Evolutionary conservation across 768 basidiomycete species (phyloP).

Genomic region (Tulasnella sp.): DNA sequence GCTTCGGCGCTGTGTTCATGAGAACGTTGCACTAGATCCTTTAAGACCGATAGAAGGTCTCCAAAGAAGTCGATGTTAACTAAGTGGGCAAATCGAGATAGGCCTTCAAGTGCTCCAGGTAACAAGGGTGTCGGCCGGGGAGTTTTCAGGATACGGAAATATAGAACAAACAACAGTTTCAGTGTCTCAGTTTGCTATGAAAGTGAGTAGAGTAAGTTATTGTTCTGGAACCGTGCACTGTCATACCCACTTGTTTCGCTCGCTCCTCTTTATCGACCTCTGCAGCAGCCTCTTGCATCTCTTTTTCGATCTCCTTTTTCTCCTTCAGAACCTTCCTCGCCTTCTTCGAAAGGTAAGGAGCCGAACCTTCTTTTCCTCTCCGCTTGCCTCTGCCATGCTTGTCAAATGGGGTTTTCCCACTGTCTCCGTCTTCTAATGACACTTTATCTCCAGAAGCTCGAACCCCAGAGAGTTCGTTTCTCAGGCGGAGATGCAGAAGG

Average conservation of each 20-base stretch:
- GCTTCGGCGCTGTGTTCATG: no score
- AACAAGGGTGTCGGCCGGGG: conserved; percentile 65
- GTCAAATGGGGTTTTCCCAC: conserved; percentile 23
- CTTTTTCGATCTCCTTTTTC: conserved; percentile 76
- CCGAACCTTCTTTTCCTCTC: conserved; percentile 44
- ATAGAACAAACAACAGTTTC: conserved; percentile 91
- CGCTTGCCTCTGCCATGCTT: conserved; percentile 34
- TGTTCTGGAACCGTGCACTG: neutral
- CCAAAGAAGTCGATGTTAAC: conserved; percentile 98
- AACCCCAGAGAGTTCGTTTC: conserved; percentile 63
- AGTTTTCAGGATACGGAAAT: conserved; percentile 90
- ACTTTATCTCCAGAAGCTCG: conserved; percentile 56
- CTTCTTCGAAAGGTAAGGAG: conserved; percentile 83
- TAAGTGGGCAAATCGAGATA: conserved; percentile 86
- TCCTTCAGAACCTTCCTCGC: conserved; percentile 75
- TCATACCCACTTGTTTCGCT: conserved; percentile 53
- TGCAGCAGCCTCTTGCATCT: conserved; percentile 88
- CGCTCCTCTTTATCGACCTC: conserved; percentile 88
- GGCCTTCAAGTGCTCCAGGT: conserved; percentile 78
- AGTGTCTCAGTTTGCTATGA: conserved; percentile 91
- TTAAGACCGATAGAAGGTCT: conserved; percentile 75
- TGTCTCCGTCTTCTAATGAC: conserved; percentile 37
- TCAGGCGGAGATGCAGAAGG: conserved; percentile 72
- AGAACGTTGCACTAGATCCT: conserved; percentile 9
- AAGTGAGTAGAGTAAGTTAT: neutral